phyloP scores from a whole-genome alignment of 1,284 basidiomycete species.

The Moesziomyces parantarcticus region DNA sequence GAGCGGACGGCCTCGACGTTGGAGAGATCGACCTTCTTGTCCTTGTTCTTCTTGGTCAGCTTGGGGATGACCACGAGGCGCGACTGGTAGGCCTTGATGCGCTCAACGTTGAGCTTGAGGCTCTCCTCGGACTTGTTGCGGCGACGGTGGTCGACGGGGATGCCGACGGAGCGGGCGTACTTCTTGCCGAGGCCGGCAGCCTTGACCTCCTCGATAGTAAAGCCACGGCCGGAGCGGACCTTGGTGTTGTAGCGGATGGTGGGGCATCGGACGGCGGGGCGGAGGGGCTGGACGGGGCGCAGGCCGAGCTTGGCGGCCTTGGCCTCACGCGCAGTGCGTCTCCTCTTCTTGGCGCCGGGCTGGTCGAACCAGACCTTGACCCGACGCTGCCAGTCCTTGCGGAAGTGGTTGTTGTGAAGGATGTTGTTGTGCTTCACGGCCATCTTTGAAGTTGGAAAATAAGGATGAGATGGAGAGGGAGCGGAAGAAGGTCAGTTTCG shows the following conservation, averaged over 20 bases:
- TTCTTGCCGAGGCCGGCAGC: conserved; percentile 94
- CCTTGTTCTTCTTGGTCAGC: conserved; percentile 82
- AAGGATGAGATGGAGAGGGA: conserved; percentile 6
- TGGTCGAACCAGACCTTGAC: conserved; percentile 99
- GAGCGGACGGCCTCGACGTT: conserved; percentile 80
- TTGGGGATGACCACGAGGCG: conserved; percentile 85
- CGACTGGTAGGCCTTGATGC: conserved; percentile 91
- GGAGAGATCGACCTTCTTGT: conserved; percentile 83
- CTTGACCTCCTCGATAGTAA: conserved; percentile 94
- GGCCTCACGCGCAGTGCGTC: conserved; percentile 89
- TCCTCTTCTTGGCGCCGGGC: conserved; percentile 95
- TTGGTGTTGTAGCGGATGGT: conserved; percentile 99
- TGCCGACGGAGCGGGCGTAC: conserved; percentile 90
- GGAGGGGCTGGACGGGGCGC: conserved; percentile 89
- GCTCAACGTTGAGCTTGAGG: conserved; percentile 92
- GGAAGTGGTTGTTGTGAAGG: conserved; percentile 84
- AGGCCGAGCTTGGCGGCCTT: conserved; percentile 93
- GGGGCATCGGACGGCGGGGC: conserved; percentile 95
- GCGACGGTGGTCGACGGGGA: conserved; percentile 97
- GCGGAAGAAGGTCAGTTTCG: conserved; percentile 24
- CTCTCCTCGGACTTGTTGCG: conserved; percentile 97
- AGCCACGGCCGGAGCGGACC: conserved; percentile 95
- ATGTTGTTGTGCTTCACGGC: conserved; percentile 68
- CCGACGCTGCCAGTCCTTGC: conserved; percentile 83
- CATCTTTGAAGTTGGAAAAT: conserved; percentile 40